phyloP scores from a whole-genome alignment of 345 rosid species.

The Kernera saxatilis region DNA sequence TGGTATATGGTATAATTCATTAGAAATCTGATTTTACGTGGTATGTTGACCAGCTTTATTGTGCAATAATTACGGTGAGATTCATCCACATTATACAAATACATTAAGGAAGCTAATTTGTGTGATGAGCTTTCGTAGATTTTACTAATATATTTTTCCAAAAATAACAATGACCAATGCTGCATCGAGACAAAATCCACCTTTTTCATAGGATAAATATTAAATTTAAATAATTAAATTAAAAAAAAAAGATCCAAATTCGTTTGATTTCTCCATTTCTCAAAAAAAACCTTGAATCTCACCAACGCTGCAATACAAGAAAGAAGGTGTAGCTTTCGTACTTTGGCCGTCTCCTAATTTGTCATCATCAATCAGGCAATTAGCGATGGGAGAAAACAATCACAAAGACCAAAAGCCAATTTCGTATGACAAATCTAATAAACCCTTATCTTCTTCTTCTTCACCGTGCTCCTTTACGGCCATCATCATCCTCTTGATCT shows the following conservation, averaged over 20 bases:
- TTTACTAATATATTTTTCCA: not conserved
- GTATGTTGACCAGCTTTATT: constrained; percentile 2
- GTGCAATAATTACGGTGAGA: not conserved
- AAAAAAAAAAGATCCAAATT: not conserved
- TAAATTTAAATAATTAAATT: not conserved
- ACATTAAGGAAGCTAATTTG: not conserved
- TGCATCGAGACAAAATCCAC: not conserved
- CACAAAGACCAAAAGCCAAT: constrained; percentile 18
- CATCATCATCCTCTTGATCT: constrained; percentile 32
- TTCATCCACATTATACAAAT: not conserved
- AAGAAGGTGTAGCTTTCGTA: not conserved
- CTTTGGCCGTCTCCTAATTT: not conserved
- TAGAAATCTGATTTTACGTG: not conserved
- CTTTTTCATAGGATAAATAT: not conserved
- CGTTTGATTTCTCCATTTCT: not conserved
- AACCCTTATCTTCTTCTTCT: constrained; percentile 11
- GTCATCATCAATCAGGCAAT: no score
- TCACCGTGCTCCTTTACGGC: constrained; percentile 19
- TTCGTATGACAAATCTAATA: constrained; percentile 10
- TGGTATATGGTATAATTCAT: not conserved
- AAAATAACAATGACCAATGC: constrained; percentile 1
- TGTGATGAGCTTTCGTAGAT: not conserved
- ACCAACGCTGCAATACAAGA: not conserved
- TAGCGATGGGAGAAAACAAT: constrained; percentile 19
- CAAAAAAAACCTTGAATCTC: constrained; percentile 7